These are phyloP conservation scores for Annona cherimola DNA, from an alignment of 164 flowering plant genomes.

Conservation along the genomic window DNA sequence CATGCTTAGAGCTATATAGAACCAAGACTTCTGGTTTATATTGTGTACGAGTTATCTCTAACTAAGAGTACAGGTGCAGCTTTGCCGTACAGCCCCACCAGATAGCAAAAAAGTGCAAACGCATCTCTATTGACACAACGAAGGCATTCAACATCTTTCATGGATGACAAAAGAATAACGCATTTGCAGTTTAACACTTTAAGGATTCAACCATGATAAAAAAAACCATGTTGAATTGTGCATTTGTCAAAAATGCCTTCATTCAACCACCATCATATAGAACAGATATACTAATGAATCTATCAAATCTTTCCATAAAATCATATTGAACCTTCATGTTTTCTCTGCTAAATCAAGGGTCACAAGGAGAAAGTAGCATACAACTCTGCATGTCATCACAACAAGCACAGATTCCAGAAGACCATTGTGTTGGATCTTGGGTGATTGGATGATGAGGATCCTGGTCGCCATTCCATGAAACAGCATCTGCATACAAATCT, in stretches of 20 bases:
- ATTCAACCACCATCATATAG: not conserved
- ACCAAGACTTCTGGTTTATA: no score
- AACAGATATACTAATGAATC: conserved; percentile 1
- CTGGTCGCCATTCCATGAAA: conserved; percentile 14
- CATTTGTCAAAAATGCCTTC: not conserved
- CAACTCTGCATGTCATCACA: conserved; percentile 94
- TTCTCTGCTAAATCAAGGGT: conserved; percentile 48
- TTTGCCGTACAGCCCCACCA: not conserved
- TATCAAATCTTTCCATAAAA: conserved; percentile 10
- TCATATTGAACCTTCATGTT: conserved; percentile 45
- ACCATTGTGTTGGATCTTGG: conserved; percentile 50
- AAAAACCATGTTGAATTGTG: not conserved
- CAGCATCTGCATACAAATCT: conserved; percentile 35
- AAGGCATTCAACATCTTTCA: not conserved
- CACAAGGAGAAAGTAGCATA: conserved; percentile 68
- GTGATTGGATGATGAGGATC: conserved; percentile 8
- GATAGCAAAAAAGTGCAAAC: not conserved
- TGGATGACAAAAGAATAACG: no score
- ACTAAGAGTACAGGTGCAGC: no score
- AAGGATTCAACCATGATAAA: no score
- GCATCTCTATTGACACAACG: not conserved
- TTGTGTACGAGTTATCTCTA: no score
- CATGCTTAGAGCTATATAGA: no score
- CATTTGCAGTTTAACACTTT: no score
- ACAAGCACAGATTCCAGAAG: conserved; percentile 96